Evolutionary conservation across 1,139 yeast genomes (phyloP).

Genomic region (Yamadazyma dushanensis): DNA sequence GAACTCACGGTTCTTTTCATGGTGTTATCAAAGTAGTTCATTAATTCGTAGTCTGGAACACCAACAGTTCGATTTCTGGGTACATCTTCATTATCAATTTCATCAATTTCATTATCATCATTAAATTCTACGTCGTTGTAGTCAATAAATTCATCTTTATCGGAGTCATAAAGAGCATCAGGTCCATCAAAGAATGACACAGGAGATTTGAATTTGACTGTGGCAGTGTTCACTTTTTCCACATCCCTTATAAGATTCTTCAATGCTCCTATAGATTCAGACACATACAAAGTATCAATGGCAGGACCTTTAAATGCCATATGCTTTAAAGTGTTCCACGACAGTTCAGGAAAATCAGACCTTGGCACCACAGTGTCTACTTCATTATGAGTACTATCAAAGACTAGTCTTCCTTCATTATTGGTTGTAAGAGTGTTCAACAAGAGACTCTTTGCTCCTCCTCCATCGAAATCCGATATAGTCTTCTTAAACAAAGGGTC

Average conservation of each 20-base stretch:
- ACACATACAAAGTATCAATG: conserved; percentile 46
- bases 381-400: conserved; percentile 37
- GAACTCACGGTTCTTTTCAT: conserved; percentile 81
- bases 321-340: conserved; percentile 19
- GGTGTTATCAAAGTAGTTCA: conserved; percentile 77
- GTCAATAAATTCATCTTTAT: conserved; percentile 20
- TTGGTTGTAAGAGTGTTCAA: conserved; percentile 69
- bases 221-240: conserved; percentile 28
- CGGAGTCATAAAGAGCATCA: conserved; percentile 20
- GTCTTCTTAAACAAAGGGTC: conserved; percentile 91
- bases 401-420: conserved; percentile 56
- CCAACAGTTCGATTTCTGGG: conserved; percentile 23
- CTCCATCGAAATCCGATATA: conserved; percentile 90
- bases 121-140: conserved; percentile 22
- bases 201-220: background rate
- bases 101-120: conserved; percentile 16
- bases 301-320: conserved; percentile 28
- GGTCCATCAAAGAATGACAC: conserved; percentile 30
- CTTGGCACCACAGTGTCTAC: conserved; percentile 6
- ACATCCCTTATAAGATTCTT: conserved; percentile 59
- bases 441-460: conserved; percentile 85
- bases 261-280: conserved; percentile 64
- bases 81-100: conserved; percentile 16
- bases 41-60: conserved; percentile 61
- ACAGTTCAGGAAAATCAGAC: conserved; percentile 2